A percentile compares a stretch with the other conserved stretches of the same genome.
These are phyloP conservation scores for Myriosclerotinia curreyana DNA, from an alignment of 2,329 filamentous ascomycete genomes.

Conservation along the genomic window DNA sequence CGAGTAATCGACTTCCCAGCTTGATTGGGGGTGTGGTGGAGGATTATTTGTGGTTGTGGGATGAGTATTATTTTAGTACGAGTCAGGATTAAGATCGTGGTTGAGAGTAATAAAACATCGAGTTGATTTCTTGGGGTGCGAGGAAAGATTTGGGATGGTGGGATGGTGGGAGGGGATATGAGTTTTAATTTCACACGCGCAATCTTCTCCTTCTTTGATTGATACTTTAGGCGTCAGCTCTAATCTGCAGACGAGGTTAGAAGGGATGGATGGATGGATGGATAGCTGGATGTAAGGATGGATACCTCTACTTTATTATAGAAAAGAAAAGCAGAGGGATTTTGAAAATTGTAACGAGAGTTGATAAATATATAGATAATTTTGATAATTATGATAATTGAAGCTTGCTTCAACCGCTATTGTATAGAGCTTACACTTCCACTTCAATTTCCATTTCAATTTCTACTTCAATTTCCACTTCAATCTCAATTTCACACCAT, in stretches of 20 bases:
- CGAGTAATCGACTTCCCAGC: slow-evolving; percentile 45
- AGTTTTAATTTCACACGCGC: too few species aligned
- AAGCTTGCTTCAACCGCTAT: neutral
- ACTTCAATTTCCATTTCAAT: too few species aligned
- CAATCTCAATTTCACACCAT: too few species aligned
- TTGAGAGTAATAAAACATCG: too few species aligned
- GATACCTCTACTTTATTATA: neutral
- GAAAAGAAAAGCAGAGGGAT: slow-evolving; percentile 6
- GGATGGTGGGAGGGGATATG: too few species aligned
- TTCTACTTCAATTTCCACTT: too few species aligned
- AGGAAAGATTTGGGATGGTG: too few species aligned
- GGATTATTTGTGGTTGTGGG: slow-evolving; percentile 97
- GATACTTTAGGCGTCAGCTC: too few species aligned
- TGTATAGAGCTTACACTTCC: neutral
- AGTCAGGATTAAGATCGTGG: slow-evolving; percentile 32
- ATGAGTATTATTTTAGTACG: slow-evolving; percentile 82
- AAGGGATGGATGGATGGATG: neutral
- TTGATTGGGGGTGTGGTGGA: slow-evolving; percentile 83
- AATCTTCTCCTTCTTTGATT: too few species aligned
- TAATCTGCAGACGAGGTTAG: neutral
- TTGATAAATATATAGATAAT: slow-evolving; percentile 7
- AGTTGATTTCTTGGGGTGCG: too few species aligned
- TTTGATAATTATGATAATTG: slow-evolving; percentile 19
- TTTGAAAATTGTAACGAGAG: neutral
- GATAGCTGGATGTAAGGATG: neutral